Base-by-base conservation (phyloP, 768 basidiomycete species). In the Paxillus rubicundulus region DNA sequence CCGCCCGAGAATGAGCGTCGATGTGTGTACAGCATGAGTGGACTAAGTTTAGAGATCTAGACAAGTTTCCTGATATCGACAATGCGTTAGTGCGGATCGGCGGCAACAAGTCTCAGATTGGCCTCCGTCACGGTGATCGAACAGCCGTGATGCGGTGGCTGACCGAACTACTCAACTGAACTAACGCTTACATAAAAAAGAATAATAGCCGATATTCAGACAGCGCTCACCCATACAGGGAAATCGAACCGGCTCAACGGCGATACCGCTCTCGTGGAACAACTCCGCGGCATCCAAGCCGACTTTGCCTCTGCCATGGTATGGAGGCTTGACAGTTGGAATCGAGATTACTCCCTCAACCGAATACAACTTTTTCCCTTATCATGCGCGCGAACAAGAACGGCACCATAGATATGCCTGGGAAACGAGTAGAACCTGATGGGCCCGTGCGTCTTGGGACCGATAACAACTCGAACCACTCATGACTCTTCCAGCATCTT, bases 181-280 rank as follows among this genome's bases (percentile, higher is more conserved):
- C 24, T 24, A 24, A 24, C 5, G 24, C 24, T 24, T 24, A 24
- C 24, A 24, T 24, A 24, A 24, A 24, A 24, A 24, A 5, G 24
- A 24, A 24, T 24, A 24, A 24, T 24, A 24, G 4, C 3, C 36
- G 14, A 37, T 37, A 5, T 36, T 4, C 36, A n/a, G 13, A 24
- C 24, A n/a, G n/a, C n/a, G n/a, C 6, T 24, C 12, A 4, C 47
- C 39, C 1, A n/a, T 21, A 6, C 51, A 21, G 42, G 37, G 63
- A 37, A 59, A 50, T 10, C 43, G 61, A 63, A 50, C 63, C 43
- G 17, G 63, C 20, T 62, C 55, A 24, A 32, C 43, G n/a, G 44
- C 44, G n/a, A 8, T 33, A 24, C 14, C 47, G 41, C 12, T 44
- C 3, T 18, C 30, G n/a, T 14, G 16, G 36, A 14, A 21, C 20